Evolutionary conservation across 2,329 filamentous ascomycete species (phyloP).

Genomic region (Penicillium hordei): DNA sequence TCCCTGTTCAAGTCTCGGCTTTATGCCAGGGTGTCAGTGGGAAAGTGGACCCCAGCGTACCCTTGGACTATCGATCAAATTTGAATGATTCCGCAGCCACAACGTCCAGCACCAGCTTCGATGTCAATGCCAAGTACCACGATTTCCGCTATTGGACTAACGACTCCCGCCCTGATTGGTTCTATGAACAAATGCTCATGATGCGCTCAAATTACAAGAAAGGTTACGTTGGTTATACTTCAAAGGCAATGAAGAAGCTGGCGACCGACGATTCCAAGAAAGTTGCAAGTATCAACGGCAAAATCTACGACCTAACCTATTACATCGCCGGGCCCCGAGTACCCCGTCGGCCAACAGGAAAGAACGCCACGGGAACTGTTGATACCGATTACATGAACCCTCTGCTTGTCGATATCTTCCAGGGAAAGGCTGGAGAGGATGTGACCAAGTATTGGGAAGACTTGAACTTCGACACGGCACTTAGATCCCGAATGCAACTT

Average conservation of each 20-base stretch:
- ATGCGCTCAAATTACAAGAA: slow-evolving; percentile 79
- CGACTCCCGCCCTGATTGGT: slow-evolving; percentile 87
- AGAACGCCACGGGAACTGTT: slow-evolving; percentile 48
- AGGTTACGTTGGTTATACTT: slow-evolving; percentile 80
- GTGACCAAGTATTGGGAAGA: slow-evolving; percentile 79
- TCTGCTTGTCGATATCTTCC: slow-evolving; percentile 73
- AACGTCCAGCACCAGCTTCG: slow-evolving; percentile 62
- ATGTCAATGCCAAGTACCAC: slow-evolving; percentile 78
- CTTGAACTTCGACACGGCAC: slow-evolving; percentile 57
- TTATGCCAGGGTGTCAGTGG: slow-evolving; percentile 78
- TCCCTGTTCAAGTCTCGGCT: slow-evolving; percentile 91
- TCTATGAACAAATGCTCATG: slow-evolving; percentile 79
- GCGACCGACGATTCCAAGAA: slow-evolving; percentile 58
- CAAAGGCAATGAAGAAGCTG: slow-evolving; percentile 71
- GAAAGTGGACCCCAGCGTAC: slow-evolving; percentile 67
- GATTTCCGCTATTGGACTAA: slow-evolving; percentile 87
- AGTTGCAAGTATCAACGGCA: slow-evolving; percentile 74
- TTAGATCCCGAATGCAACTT: slow-evolving; percentile 68
- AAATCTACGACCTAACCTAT: slow-evolving; percentile 84
- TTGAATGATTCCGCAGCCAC: slow-evolving; percentile 69
- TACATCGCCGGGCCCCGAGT: slow-evolving; percentile 76
- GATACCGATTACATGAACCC: slow-evolving; percentile 79
- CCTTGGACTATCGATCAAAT: slow-evolving; percentile 74
- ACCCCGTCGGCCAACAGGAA: slow-evolving; percentile 57
- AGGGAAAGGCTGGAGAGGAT: slow-evolving; percentile 71